Evolutionary conservation across 495 filamentous ascomycete genomes (phyloP).

Genomic region (Penicillium odoratum): DNA sequence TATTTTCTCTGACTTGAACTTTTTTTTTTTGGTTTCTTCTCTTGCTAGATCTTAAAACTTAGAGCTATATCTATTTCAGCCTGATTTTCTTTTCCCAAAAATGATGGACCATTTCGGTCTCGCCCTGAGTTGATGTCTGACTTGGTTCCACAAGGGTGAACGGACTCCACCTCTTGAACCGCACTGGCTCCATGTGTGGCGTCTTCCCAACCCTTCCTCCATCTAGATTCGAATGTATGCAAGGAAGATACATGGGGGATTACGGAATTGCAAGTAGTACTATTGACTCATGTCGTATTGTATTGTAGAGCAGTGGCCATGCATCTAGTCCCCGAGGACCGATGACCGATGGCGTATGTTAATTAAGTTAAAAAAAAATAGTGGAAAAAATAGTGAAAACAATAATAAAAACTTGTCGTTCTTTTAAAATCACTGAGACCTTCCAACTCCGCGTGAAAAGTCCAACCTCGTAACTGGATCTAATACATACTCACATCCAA

Average conservation of each 20-base stretch:
- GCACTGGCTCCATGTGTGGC: slow-evolving; percentile 15
- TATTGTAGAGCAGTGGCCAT: slow-evolving; percentile 30
- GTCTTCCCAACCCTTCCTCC: slow-evolving; percentile 19
- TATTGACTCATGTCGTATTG: slow-evolving; percentile 21
- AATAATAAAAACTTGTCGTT: slow-evolving; percentile 9
- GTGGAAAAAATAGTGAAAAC: slow-evolving; percentile 13
- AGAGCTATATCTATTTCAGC: not conserved
- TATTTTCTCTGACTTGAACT: not conserved
- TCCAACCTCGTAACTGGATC: slow-evolving; percentile 17
- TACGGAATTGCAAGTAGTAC: slow-evolving; percentile 16
- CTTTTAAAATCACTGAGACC: slow-evolving; percentile 28
- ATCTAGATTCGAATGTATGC: slow-evolving; percentile 32
- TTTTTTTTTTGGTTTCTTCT: not conserved
- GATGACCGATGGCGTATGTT: slow-evolving; percentile 28
- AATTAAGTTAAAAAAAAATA: slow-evolving; percentile 4
- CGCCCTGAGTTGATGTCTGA: slow-evolving; percentile 10
- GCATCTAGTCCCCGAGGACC: slow-evolving; percentile 17
- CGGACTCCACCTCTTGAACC: slow-evolving; percentile 19
- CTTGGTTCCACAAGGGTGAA: slow-evolving; percentile 27
- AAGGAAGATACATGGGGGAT: slow-evolving; percentile 32
- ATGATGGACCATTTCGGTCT: not conserved
- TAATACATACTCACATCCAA: slow-evolving; percentile 16
- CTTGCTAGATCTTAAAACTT: not conserved
- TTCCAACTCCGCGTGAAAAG: slow-evolving; percentile 20
- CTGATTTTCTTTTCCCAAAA: not conserved